phyloP scores from a whole-genome alignment of 495 filamentous ascomycete genomes.

The Hyaloscypha bicolor region DNA sequence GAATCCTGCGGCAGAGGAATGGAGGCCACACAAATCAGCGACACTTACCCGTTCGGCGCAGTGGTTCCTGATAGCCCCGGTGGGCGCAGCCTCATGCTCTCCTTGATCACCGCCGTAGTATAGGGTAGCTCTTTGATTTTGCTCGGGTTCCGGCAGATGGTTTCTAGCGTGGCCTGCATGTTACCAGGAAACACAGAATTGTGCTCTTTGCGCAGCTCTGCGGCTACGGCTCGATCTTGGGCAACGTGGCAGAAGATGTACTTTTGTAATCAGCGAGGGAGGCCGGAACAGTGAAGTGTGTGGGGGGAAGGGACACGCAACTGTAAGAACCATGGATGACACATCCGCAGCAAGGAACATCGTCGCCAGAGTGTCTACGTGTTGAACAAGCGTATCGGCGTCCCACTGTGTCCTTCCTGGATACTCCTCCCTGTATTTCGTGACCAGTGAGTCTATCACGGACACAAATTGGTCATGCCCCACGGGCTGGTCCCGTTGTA shows the following conservation, averaged over 20 bases:
- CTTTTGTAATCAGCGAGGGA: neutral
- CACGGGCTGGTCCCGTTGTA: neutral
- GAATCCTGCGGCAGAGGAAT: neutral
- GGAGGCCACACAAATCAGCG: neutral
- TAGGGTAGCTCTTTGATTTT: constrained; percentile 12
- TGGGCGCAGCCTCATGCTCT: constrained; percentile 10
- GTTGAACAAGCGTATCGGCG: constrained; percentile 5
- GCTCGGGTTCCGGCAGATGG: constrained; percentile 4
- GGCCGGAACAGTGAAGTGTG: neutral
- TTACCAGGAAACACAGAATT: constrained; percentile 11
- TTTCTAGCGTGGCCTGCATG: constrained; percentile 6
- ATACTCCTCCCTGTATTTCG: constrained; percentile 13
- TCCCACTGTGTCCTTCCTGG: constrained; percentile 9
- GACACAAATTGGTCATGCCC: neutral
- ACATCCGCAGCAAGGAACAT: constrained; percentile 13
- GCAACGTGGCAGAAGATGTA: constrained; percentile 7
- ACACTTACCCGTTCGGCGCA: neutral
- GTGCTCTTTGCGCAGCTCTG: constrained; percentile 11
- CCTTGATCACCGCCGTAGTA: constrained; percentile 13
- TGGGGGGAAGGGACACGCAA: neutral
- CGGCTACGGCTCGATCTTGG: neutral
- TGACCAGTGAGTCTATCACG: constrained; percentile 5
- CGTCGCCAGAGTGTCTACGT: constrained; percentile 5
- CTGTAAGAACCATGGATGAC: constrained; percentile 13
- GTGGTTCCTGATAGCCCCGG: neutral